These are phyloP conservation scores for Fennellomyces sp. DNA, from an alignment of 371 early-diverging fungal genomes.

Conservation along the genomic window DNA sequence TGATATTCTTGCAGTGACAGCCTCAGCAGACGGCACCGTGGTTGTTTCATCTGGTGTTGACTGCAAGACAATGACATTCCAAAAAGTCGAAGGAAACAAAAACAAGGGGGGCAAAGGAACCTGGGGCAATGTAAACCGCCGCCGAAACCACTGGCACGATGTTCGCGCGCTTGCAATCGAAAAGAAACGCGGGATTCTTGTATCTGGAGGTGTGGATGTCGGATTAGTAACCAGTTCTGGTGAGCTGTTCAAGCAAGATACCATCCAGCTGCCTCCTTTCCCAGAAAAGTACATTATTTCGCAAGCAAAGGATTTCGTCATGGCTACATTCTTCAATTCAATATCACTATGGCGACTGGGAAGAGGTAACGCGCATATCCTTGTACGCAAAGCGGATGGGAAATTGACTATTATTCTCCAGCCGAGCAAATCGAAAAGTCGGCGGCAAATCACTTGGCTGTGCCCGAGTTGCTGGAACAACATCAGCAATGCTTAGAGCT, in stretches of 20 bases:
- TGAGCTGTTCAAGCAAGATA: slow-evolving; percentile 65
- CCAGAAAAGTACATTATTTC: slow-evolving; percentile 78
- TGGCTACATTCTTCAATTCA: slow-evolving; percentile 61
- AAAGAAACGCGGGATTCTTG: slow-evolving; percentile 67
- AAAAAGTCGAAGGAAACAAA: slow-evolving; percentile 39
- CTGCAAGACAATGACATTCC: slow-evolving; percentile 78
- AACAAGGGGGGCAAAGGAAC: slow-evolving; percentile 31
- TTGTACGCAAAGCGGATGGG: neutral
- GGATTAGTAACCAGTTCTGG: slow-evolving; percentile 72
- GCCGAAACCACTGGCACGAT: slow-evolving; percentile 92
- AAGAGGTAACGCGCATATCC: slow-evolving; percentile 30
- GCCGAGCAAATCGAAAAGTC: slow-evolving; percentile 15
- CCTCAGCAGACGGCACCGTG: slow-evolving; percentile 59
- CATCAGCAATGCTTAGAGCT: slow-evolving; percentile 67
- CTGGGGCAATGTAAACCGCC: slow-evolving; percentile 81
- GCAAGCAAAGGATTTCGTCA: slow-evolving; percentile 58
- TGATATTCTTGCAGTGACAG: slow-evolving; percentile 86
- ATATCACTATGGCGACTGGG: slow-evolving; percentile 86
- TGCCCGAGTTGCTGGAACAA: slow-evolving; percentile 52
- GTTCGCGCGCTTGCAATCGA: slow-evolving; percentile 83
- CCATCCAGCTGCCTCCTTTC: slow-evolving; percentile 75
- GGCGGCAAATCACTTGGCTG: neutral
- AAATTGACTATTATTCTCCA: slow-evolving; percentile 4
- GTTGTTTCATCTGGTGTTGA: slow-evolving; percentile 94
- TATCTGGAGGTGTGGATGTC: slow-evolving; percentile 86